Base-by-base conservation (phyloP, 2,329 filamentous ascomycete species). In the Claviceps capensis region DNA sequence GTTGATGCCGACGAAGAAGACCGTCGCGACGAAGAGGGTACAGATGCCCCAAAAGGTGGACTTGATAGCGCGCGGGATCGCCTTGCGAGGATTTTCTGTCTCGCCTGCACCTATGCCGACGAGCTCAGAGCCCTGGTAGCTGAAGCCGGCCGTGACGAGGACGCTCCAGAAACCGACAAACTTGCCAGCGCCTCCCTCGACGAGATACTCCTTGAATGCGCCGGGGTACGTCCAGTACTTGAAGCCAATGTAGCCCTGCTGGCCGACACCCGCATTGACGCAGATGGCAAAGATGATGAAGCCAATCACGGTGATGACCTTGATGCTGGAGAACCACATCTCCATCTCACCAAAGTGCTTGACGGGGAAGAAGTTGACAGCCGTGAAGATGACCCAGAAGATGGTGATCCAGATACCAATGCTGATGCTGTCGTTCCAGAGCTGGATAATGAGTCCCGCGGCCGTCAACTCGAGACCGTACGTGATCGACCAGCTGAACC, bases 71-170 rank as follows among this genome's bases (percentile, higher is more conserved):
- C 73, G 71, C 0, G 86, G 86, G 49, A 91, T 83, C 16, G 78
- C 82, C 67, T 82, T 84, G 58, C 78, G 76, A 5, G 86, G 86
- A 62, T 88, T 81, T 47, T 78, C 76, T 7, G 83, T 84, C 69
- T 91, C 86, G 54, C 85, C 86, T 4, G 86, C 86, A n/a, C 83
- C 84, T 47, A 91, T 80, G 55, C 82, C 86, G 8, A 88, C 85
- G 16, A 88, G 75, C 67, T 90, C 86, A 2, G 84, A 80, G 43
- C 86, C 86, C 64, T 85, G 82, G 67, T 79, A 86, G 19, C 78
- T 78, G 64, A 86, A 85, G n/a, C 77, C 79, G 22, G 83, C 83
- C 50, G 80, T 81, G 57, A 86, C 77, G 42, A 86, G 69, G 16
- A 83, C 80, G 36, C 79, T 74, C 80, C 82, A 85, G 69, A 86